A percentile compares a stretch with the other conserved stretches of the same genome.
phyloP scores from a whole-genome alignment of 2,329 filamentous ascomycete genomes.

The Cladophialophora bantiana region DNA sequence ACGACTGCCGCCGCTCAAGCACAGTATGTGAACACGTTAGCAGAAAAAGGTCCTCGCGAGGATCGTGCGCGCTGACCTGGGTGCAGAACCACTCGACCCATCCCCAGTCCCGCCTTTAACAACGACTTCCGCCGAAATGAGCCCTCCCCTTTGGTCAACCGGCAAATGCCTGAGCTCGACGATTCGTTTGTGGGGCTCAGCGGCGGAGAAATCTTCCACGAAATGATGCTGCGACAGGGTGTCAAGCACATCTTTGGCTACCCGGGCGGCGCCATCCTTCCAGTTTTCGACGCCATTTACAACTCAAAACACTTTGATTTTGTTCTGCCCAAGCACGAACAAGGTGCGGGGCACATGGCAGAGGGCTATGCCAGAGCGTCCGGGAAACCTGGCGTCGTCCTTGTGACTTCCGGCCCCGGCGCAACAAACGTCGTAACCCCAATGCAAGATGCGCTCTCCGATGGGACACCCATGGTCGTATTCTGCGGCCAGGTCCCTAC shows the following conservation, averaged over 20 bases:
- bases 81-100: conserved; percentile 62
- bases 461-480: conserved; percentile 94
- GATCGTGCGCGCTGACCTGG: conserved; percentile 33
- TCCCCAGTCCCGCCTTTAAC: conserved; percentile 68
- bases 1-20: conserved; percentile 59
- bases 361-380: conserved; percentile 94
- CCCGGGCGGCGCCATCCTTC: conserved; percentile 93
- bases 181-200: conserved; percentile 95
- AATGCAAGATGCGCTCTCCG: conserved; percentile 93
- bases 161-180: conserved; percentile 70
- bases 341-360: conserved; percentile 98
- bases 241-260: conserved; percentile 96
- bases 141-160: conserved; percentile 71
- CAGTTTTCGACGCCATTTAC: conserved; percentile 98
- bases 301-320: conserved; percentile 98
- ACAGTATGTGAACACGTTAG: conserved; percentile 56
- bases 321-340: conserved; percentile 92
- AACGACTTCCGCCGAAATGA: conserved; percentile 65
- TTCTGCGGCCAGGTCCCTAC: conserved; percentile 94
- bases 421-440: conserved; percentile 97
- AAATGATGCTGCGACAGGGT: conserved; percentile 94
- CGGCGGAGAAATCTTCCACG: conserved; percentile 96
- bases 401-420: conserved; percentile 95
- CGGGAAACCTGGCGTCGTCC: conserved; percentile 91
- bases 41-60: background rate